Base-by-base conservation (phyloP, 2,329 filamentous ascomycete genomes). In the Rosellinia necatrix region DNA sequence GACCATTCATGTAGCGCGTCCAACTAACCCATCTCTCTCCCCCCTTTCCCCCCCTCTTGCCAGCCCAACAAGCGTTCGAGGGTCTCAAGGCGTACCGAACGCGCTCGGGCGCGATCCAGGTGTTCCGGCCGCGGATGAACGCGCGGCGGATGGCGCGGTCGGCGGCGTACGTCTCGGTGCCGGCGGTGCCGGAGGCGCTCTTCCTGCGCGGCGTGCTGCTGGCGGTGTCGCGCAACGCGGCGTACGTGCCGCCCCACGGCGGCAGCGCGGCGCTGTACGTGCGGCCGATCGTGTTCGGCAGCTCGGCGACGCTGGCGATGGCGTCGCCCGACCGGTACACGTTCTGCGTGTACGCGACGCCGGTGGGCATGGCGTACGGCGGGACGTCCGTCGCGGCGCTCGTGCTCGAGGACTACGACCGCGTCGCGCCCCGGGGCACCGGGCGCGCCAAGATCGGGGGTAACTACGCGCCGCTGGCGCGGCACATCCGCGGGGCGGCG, bases 391-490 rank as follows among this genome's bases (percentile, higher is more conserved):
- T 48, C 17, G 9, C 12, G 8, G 44, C 44, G 6, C 30, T 48
- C 21, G 29, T 48, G 10, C 8, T 37, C 2, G 44, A 48, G 12
- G 32, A 37, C n/a, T 48, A 25, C 9, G 44, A 48, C 32, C 44
- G 44, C 22, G 32, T 40, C 3, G 46, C 46, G 32, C 46, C 46
- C 17, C n/a, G 40, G n/a, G 46, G 46, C 3, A 22, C 46, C 1
- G 46, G 46, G 3, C 3, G 5, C 4, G 46, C 46, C 17, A 49
- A 49, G 46, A 13, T 49, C 9, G 46, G 46, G 4, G 46, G 46
- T 9, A 49, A 49, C 17, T 49, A 49, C 46, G 27, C 46, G 21
- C 46, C 46, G 13, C 44, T 48, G 19, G 46, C 40, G 22, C n/a
- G 19, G 3, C 46, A 40, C 12, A 38, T 38, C 34, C 21, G 30